Percentiles rank a stretch among this genome's conserved stretches.
These are phyloP conservation scores for Russula ochroleuca DNA, from an alignment of 768 basidiomycete species.

Conservation along the genomic window DNA sequence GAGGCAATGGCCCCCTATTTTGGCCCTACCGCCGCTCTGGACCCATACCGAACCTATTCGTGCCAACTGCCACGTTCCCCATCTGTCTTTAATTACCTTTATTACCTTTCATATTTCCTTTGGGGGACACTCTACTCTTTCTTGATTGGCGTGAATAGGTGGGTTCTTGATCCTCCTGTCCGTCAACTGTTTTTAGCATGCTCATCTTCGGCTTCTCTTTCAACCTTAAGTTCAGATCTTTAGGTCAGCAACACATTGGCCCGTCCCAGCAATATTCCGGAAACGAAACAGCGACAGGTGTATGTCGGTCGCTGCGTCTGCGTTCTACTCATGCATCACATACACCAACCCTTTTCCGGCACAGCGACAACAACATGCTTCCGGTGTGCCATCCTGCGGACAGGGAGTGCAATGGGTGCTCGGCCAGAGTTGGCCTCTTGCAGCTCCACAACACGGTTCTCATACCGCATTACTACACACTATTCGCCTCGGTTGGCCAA, in stretches of 20 bases:
- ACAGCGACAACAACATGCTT: no score
- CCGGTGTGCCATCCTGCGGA: no score
- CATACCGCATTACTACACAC: neutral
- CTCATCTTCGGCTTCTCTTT: neutral
- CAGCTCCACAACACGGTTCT: neutral
- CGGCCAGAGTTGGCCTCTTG: no score
- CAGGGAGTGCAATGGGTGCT: no score
- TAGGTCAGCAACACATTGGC: neutral
- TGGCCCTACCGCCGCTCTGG: neutral
- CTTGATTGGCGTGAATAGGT: neutral
- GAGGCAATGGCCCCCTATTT: slow-evolving; percentile 1
- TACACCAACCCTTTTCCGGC: no score
- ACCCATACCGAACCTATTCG: neutral
- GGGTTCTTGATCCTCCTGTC: neutral
- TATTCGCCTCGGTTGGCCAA: neutral
- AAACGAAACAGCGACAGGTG: neutral
- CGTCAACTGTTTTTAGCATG: neutral
- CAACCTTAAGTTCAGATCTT: neutral
- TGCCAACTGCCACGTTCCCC: no score
- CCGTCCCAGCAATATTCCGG: neutral
- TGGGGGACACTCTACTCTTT: neutral
- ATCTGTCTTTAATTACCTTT: neutral
- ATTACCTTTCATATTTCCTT: neutral
- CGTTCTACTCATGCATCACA: neutral
- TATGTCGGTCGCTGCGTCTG: no score